These are phyloP conservation scores for Saccharomyces hybrid DNA, from an alignment of 1,139 yeast genomes.

Conservation along the genomic window DNA sequence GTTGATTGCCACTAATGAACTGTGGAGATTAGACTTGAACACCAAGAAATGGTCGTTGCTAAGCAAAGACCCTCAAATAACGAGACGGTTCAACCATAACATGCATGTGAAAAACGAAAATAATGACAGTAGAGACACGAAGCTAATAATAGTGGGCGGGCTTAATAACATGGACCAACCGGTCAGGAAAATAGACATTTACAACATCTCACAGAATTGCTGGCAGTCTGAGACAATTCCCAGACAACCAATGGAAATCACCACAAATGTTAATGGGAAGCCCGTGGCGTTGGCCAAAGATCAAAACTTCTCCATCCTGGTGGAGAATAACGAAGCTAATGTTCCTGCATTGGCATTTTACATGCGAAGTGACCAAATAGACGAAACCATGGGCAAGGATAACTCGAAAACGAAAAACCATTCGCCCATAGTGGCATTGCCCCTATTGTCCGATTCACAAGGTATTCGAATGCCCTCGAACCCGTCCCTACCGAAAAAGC, in stretches of 20 bases:
- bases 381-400: background rate
- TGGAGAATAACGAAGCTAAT: constrained; percentile 28
- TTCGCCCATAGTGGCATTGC: constrained; percentile 24
- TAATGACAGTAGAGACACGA: constrained; percentile 44
- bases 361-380: constrained; percentile 13
- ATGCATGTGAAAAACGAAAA: constrained; percentile 40
- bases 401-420: background rate
- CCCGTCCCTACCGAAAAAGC: constrained; percentile 11
- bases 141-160: constrained; percentile 59
- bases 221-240: constrained; percentile 37
- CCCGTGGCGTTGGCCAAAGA: constrained; percentile 17
- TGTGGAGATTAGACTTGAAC: constrained; percentile 58
- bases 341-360: constrained; percentile 27
- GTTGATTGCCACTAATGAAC: constrained; percentile 50
- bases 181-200: constrained; percentile 42
- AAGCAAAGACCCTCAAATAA: constrained; percentile 37
- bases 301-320: constrained; percentile 23
- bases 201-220: constrained; percentile 43
- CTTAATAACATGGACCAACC: constrained; percentile 39
- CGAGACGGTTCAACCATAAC: constrained; percentile 46
- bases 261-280: constrained; percentile 22
- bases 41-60: constrained; percentile 47
- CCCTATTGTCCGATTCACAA: constrained; percentile 19
- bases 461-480: constrained; percentile 21
- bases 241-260: constrained; percentile 11